Conservation (phyloP, 169 alveolate genomes). For the Blepharisma undulans region DNA sequence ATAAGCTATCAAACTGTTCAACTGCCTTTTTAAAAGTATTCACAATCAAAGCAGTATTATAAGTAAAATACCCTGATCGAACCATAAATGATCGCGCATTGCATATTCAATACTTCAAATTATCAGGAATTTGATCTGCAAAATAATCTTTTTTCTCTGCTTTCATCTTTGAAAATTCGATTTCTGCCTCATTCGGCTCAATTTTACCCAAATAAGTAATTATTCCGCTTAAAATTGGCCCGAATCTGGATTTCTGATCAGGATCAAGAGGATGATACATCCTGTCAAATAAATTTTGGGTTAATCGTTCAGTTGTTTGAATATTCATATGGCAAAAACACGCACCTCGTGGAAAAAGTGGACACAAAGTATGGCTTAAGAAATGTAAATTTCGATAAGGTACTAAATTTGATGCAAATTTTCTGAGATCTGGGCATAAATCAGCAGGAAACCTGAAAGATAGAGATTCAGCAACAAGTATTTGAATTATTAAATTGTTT, state of each 20-base stretch:
- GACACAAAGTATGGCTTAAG: constrained; percentile 98
- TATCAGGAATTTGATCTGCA: neutral
- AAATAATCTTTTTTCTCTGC: neutral
- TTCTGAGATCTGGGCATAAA: constrained; percentile 89
- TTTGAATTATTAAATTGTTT: constrained; percentile 96
- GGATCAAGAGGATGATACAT: neutral
- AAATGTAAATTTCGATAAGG: constrained; percentile 98
- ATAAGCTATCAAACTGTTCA: neutral
- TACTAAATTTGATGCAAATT: constrained; percentile 96
- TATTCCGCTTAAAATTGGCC: neutral
- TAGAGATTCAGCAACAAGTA: constrained; percentile 93
- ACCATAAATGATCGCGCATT: neutral
- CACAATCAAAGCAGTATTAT: neutral
- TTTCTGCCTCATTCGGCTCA: neutral
- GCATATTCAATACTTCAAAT: neutral
- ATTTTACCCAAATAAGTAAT: neutral
- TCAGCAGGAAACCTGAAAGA: constrained; percentile 78
- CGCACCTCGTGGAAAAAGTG: constrained; percentile 96
- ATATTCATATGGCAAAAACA: constrained; percentile 54
- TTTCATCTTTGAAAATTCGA: neutral
- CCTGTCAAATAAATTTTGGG: neutral
- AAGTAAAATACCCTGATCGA: neutral
- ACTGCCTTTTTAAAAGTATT: neutral
- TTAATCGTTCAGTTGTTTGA: neutral
- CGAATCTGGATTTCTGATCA: neutral